Conservation (phyloP, 139 green algal genomes). For the Auxenochlorella pyrenoidosa region DNA sequence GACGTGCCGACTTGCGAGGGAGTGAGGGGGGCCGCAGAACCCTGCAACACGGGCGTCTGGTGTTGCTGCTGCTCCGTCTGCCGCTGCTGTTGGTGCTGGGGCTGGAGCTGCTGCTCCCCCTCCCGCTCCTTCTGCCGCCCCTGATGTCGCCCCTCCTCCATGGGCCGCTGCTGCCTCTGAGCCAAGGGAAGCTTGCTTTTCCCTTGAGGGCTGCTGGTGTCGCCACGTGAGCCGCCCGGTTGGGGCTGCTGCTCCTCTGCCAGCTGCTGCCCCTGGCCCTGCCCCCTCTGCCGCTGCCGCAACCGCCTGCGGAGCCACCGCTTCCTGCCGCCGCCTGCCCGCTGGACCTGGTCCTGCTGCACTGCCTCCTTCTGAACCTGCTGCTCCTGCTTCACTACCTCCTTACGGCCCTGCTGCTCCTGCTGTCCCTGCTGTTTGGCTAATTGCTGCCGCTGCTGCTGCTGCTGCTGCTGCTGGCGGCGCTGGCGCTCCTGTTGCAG, state of each 20-base stretch:
- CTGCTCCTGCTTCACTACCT: neutral
- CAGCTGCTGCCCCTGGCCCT: neutral
- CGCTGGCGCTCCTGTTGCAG: constrained; percentile 2
- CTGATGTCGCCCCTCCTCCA: neutral
- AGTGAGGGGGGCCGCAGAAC: neutral
- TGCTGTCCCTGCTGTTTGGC: neutral
- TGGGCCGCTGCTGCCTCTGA: neutral
- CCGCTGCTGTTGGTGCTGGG: neutral
- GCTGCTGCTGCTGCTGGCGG: neutral
- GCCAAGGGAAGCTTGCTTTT: neutral
- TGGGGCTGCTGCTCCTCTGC: neutral
- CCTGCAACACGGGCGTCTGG: neutral
- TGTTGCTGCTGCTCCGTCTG: neutral
- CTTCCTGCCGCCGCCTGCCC: too few relatives aligned
- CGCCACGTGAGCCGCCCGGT: too few relatives aligned
- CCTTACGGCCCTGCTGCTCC: neutral
- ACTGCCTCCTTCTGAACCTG: neutral
- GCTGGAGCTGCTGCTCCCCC: neutral
- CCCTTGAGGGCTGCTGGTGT: too few relatives aligned
- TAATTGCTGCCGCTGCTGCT: neutral
- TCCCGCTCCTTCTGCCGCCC: neutral
- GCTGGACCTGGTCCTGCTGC: neutral
- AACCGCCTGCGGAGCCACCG: too few relatives aligned
- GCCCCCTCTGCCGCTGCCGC: neutral
- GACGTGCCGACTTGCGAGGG: neutral